Base-by-base conservation (phyloP, 306 rosid species). In the Dryas drummondii region DNA sequence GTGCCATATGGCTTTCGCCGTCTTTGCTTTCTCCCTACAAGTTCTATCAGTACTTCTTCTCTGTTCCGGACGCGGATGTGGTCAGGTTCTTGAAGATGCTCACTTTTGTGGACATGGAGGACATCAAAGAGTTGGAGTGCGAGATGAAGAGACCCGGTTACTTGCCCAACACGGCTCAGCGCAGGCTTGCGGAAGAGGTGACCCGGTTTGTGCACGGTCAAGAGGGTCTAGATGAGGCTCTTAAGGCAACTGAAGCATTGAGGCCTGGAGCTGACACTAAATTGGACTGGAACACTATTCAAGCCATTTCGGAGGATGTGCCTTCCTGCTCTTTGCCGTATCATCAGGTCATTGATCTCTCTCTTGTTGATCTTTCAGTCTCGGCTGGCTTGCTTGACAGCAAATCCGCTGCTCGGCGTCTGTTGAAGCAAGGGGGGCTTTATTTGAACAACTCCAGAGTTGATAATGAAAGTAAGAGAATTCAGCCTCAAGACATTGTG, bases 341-440 rank as follows among this genome's bases (percentile, higher is more conserved):
- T 78, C 84, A 90, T 59, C 84, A 86, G 78, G 97, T 87, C 66
- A 71, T 91, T 79, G 84, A 86, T 70, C 71, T 81, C 77, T 84
- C 91, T 0, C 55, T 91, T 51, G 90, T 94, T 64, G 98, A 94
- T 86, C 96, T 94, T 10, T 90, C 96, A 0, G 97, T 94, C 46
- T 85, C 88, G 12, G 77, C 98, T 50, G 97, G 98, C 82, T 87
- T 94, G 88, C 78, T 93, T 10, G 89, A 81, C 51, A 94, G 97
- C 78, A 94, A 91, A 77, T 91, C 98, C 1, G 97, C 97, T 73
- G 98, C 88, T 0, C 91, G 97, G 5, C 87, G 97, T 4, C 59
- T 94, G 88, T 80, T 94, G 83, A 94, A 91, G 85, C 98, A 94
- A 84, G 97, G 98, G 45, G 98, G 98, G 8, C 72, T 94, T 50